These are phyloP conservation scores for Vitis hybrid DNA, from an alignment of 177 flowering plant species.

Conservation along the genomic window DNA sequence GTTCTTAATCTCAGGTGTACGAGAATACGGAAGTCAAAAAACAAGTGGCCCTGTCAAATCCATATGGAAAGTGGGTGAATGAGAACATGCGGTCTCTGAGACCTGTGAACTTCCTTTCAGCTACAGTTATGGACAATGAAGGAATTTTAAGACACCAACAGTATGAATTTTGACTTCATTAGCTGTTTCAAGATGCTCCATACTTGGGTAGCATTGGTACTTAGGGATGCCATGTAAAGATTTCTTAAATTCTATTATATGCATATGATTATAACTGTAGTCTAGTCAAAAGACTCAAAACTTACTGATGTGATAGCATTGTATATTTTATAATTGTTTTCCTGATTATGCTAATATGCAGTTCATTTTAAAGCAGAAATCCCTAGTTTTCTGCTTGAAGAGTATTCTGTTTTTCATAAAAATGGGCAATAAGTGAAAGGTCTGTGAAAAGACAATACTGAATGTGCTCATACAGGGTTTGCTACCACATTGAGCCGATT, in stretches of 20 bases:
- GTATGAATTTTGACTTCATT: conserved; percentile 47
- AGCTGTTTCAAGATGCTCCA: conserved; percentile 4
- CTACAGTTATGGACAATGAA: conserved; percentile 74
- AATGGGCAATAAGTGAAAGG: not conserved
- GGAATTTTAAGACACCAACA: conserved; percentile 80
- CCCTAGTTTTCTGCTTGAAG: not conserved
- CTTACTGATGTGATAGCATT: no score
- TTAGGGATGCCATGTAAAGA: not conserved
- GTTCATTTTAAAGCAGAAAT: not conserved
- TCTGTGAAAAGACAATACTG: not conserved
- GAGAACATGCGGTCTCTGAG: conserved; percentile 79
- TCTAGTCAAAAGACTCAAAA: no score
- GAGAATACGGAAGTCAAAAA: conserved; percentile 98
- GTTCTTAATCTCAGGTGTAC: conserved; percentile 57
- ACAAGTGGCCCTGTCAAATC: conserved; percentile 72
- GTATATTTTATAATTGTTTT: not conserved
- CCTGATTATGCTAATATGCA: not conserved
- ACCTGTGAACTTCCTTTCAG: conserved; percentile 68
- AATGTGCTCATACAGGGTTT: not conserved
- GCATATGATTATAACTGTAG: not conserved
- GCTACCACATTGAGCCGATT: not conserved
- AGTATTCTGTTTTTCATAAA: not conserved
- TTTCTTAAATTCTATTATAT: not conserved
- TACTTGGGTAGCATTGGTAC: not conserved
- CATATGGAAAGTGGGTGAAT: conserved; percentile 87